Base-by-base conservation (phyloP, 129 eudicot genomes). In the Logfia minima region DNA sequence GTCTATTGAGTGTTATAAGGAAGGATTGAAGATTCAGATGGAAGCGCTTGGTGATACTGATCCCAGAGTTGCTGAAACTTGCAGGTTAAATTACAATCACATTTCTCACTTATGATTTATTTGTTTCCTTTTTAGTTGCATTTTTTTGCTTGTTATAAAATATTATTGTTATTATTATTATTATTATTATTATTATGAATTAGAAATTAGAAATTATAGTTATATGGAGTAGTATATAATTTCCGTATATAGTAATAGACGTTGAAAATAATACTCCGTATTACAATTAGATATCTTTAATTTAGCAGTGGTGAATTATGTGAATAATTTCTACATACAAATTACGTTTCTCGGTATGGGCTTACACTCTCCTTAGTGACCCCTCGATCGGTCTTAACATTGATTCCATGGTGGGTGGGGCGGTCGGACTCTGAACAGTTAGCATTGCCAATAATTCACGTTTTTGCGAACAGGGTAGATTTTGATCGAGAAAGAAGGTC, bases 41-140 rank as follows among this genome's bases (percentile, higher is more conserved):
- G 92, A 86, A 62, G 92, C 98, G 0, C 83, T 94, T 55, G 98
- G 98, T 3, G 98, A 94, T 58, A 75, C 95, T 11, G 98, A 94
- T 91, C 98, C 97, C 5, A 76, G 98, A 73, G 98, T 94, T 60
- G 98, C 98, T 0, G 98, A 94, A 80, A 94, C 98, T 76, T 94
- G 98, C 92, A 83, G 98, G 98, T 93, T 73, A 53, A 29, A 22
- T 16, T 28, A 24, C 35, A 11, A 11, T 64, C n/a, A 17, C 17
- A 8, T n/a, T 53, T 26, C 24, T 56, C 34, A 37, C 55, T 60
- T 53, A n/a, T 37, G 1, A 26, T 18, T 8, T 65, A 3, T 77
- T 56, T 32, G 34, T 75, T n/a, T 63, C 29, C 4, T 48, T 55
- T 55, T 22, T 32, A 68, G 37, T 51, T 67, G 29, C 63, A 29